Percentiles rank a stretch among this genome's conserved stretches.
Conservation (phyloP, 163 green algal genomes). For the Chlorella variabilis region DNA sequence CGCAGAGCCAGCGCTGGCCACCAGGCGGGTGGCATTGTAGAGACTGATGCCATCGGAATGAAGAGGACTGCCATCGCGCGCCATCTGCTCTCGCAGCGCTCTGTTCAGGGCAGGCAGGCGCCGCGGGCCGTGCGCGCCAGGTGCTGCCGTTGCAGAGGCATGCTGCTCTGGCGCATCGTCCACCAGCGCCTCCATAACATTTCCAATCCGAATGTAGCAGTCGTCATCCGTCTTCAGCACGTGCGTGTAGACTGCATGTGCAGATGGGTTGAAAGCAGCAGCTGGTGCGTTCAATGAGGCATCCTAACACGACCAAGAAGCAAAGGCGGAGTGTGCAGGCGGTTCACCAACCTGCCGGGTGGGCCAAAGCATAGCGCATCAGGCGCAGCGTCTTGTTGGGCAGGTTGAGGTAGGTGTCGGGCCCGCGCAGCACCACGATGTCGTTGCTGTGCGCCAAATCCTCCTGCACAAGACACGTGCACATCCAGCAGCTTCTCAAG, state of each 20-base stretch:
- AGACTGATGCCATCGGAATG: slow-evolving; percentile 32
- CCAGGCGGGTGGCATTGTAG: slow-evolving; percentile 22
- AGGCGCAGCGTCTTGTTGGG: slow-evolving; percentile 63
- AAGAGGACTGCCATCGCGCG: background rate
- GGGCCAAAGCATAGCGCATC: slow-evolving; percentile 46
- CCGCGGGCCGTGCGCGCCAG: background rate
- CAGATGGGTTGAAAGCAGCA: too few relatives aligned
- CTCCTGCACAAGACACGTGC: background rate
- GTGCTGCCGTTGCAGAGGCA: background rate
- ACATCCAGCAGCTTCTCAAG: background rate
- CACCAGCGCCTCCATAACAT: slow-evolving; percentile 37
- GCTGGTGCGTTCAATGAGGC: too few relatives aligned
- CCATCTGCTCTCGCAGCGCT: slow-evolving; percentile 6
- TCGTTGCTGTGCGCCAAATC: slow-evolving; percentile 50
- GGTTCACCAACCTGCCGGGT: slow-evolving; percentile 5
- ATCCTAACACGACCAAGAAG: too few relatives aligned
- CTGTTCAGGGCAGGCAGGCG: background rate
- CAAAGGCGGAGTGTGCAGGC: too few relatives aligned
- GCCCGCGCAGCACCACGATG: slow-evolving; percentile 53
- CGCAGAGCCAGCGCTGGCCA: background rate
- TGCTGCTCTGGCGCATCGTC: background rate
- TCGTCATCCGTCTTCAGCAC: slow-evolving; percentile 70
- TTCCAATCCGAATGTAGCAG: slow-evolving; percentile 51
- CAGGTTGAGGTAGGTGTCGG: slow-evolving; percentile 58
- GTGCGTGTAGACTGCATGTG: slow-evolving; percentile 52